These are phyloP conservation scores for Xylaria flabelliformis DNA, from an alignment of 495 filamentous ascomycete species.

Conservation along the genomic window DNA sequence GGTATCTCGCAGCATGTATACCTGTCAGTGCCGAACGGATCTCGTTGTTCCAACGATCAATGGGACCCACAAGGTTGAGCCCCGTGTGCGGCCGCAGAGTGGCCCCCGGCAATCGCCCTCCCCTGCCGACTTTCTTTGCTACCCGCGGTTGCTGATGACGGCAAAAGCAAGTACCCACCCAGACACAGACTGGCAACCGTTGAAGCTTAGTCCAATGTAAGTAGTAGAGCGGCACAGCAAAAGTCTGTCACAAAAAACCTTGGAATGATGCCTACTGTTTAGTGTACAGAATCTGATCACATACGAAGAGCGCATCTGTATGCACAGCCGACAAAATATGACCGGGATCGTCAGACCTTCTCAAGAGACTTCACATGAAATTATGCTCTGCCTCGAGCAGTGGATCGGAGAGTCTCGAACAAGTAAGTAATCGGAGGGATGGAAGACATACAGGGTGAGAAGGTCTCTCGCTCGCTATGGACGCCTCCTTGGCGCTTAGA, in stretches of 20 bases:
- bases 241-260: not conserved
- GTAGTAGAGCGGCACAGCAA: constrained; percentile 7
- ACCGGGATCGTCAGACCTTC: too few species aligned
- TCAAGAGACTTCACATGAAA: not conserved
- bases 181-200: not conserved
- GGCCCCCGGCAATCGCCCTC: constrained; percentile 9
- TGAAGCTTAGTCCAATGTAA: not conserved
- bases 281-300: not conserved
- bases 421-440: constrained; percentile 1
- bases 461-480: not conserved
- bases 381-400: not conserved
- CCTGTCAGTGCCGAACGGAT: not conserved
- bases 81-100: not conserved
- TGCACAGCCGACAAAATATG: not conserved
- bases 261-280: not conserved
- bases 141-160: too few species aligned
- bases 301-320: not conserved
- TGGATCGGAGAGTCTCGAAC: not conserved
- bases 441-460: not conserved
- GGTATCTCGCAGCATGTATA: not conserved
- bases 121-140: constrained; percentile 1
- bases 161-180: not conserved
- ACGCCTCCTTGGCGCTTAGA: not conserved
- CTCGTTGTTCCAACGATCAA: not conserved
- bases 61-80: not conserved